Evolutionary conservation across 306 rosid genomes (phyloP).

Genomic region (Sindora glabra): DNA sequence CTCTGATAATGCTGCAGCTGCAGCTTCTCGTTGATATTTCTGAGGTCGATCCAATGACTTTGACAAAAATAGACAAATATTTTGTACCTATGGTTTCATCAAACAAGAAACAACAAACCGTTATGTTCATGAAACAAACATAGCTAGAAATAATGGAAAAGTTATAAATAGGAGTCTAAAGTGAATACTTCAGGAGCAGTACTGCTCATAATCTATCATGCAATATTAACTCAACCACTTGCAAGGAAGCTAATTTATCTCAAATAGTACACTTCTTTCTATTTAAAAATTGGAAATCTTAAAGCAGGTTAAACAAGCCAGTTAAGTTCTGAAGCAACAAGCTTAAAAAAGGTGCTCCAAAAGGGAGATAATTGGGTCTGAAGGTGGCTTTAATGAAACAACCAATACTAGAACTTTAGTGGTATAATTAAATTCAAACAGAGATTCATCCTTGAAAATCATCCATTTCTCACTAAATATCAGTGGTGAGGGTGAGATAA

Average conservation of each 20-base stretch:
- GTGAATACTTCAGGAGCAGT: neutral
- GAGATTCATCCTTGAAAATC: neutral
- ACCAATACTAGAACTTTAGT: neutral
- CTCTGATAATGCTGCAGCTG: conserved; percentile 93
- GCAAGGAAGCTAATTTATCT: conserved; percentile 3
- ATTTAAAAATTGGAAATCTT: neutral
- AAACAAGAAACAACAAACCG: conserved; percentile 3
- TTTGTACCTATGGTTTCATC: conserved; percentile 54
- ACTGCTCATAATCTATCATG: neutral
- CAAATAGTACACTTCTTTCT: neutral
- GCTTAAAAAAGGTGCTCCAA: too few relatives aligned
- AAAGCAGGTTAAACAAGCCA: conserved; percentile 2
- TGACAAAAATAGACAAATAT: conserved; percentile 65
- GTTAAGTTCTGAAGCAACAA: neutral
- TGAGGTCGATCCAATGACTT: conserved; percentile 67
- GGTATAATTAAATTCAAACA: too few relatives aligned
- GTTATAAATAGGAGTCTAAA: neutral
- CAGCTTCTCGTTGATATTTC: conserved; percentile 88
- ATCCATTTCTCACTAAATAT: conserved; percentile 5
- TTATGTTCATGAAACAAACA: neutral
- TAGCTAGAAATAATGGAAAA: neutral
- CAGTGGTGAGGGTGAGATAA: neutral
- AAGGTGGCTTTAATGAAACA: neutral
- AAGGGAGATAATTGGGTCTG: neutral
- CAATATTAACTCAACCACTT: neutral